Evolutionary conservation across 1,284 basidiomycete genomes (phyloP).

Genomic region (Thecaphora frezii): DNA sequence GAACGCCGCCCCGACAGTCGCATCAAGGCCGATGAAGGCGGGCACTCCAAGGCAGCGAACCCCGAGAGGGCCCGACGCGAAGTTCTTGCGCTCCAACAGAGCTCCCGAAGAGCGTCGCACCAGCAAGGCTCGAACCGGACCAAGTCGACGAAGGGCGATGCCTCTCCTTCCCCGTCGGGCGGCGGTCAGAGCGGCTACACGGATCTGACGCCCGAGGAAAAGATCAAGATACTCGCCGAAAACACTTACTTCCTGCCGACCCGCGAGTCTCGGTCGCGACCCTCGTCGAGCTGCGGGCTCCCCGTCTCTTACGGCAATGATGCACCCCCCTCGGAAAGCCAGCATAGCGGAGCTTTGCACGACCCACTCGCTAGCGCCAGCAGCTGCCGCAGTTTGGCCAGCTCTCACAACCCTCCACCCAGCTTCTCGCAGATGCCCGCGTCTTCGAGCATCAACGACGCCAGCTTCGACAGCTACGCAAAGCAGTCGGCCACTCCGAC

Average conservation of each 20-base stretch:
- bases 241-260: constrained; percentile 1
- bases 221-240: background rate
- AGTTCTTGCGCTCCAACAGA: too few species aligned
- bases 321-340: background rate
- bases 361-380: background rate
- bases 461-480: background rate
- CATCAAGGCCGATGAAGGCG: too few species aligned
- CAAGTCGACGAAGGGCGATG: background rate
- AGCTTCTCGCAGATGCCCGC: background rate
- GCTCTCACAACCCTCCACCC: constrained; percentile 3
- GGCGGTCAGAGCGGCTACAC: background rate
- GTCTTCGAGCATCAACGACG: background rate
- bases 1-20: too few species aligned
- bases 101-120: too few species aligned
- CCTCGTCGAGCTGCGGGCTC: background rate
- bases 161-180: background rate
- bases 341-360: background rate
- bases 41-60: too few species aligned
- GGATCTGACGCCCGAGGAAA: background rate
- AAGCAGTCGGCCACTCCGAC: background rate
- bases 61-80: too few species aligned
- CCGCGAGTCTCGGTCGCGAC: background rate
- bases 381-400: constrained; percentile 17
- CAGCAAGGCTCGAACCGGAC: too few species aligned
- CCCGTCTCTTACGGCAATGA: background rate